A percentile compares a stretch with the other conserved stretches of the same genome.
These are phyloP conservation scores for Hypoxylon sp. DNA, from an alignment of 2,329 filamentous ascomycete genomes.

Conservation along the genomic window DNA sequence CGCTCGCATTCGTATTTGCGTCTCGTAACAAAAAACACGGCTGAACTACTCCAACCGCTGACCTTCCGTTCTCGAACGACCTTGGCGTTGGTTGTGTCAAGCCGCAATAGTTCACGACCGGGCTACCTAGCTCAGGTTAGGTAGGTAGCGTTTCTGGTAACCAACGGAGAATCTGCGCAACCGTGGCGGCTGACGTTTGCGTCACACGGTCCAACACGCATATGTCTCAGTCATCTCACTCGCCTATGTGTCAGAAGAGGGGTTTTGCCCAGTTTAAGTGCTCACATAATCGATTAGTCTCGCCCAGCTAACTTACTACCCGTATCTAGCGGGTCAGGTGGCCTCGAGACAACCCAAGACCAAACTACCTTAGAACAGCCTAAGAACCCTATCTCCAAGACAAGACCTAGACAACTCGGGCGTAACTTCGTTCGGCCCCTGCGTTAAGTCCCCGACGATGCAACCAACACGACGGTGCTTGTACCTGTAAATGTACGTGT, in stretches of 20 bases:
- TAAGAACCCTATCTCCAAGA: background rate
- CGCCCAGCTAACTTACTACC: background rate
- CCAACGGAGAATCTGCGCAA: conserved; percentile 17
- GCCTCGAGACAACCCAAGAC: conserved; percentile 2
- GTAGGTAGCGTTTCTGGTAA: background rate
- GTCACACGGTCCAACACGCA: conserved; percentile 30
- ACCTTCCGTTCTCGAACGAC: conserved; percentile 23
- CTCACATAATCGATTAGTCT: conserved; percentile 7
- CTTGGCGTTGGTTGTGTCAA: conserved; percentile 7
- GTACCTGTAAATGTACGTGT: background rate
- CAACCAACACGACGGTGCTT: conserved; percentile 7
- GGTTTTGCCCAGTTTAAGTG: conserved; percentile 28
- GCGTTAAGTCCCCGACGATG: conserved; percentile 27
- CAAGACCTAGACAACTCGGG: conserved; percentile 27
- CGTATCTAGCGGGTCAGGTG: background rate
- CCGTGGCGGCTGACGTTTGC: conserved; percentile 40
- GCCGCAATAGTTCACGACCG: conserved; percentile 8
- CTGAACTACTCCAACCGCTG: conserved; percentile 10
- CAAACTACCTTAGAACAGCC: background rate
- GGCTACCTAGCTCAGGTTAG: conserved; percentile 4
- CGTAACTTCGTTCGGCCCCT: conserved; percentile 38
- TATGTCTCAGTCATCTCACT: conserved; percentile 16
- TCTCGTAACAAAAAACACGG: background rate
- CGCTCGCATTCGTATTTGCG: background rate
- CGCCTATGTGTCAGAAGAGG: background rate